Base-by-base conservation (phyloP, 495 filamentous ascomycete species). In the Patellaria atrata region DNA sequence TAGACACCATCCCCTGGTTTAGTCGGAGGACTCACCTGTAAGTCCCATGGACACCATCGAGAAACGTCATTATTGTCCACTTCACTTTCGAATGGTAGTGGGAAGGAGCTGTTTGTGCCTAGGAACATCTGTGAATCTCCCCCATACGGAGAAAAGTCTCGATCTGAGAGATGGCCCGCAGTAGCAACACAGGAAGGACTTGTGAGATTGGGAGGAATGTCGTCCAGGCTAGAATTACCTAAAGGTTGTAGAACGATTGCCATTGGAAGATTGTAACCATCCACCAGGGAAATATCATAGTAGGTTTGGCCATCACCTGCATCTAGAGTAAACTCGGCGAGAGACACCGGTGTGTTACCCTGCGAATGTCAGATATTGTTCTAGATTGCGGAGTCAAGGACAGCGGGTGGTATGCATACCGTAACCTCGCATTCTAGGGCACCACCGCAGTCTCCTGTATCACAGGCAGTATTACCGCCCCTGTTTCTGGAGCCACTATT, bases 251-350 rank as follows among this genome's bases (percentile, higher is more conserved):
- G 34, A 15, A 77, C 58, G 37, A 87, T 73, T 18, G 62, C 75
- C 33, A 87, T 43, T 5, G 78, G 77, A 6, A 86, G 56, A 53
- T 86, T 85, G 64, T 86, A 85, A 25, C 82, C 81, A 52, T 87
- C 81, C 18, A 87, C 81, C 22, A 86, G 67, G 22, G 78, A 82
- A 40, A 87, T 78, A 54, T 87, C 82, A 54, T 84, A 85, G 54
- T 77, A 86, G 3, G 71, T 76, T 48, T 82, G 71, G 9, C 57
- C 61, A 35, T 63, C 60, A 21, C 57, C 53, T n/a, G 61, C 57
- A 23, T 64, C 60, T 24, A 85, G 67, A 31, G 74, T 82, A 51
- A 84, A 81, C 43, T 87, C 81, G 12, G 76, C 78, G 4, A 87
- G 63, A 3, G 77, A 80, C 4, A 67, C 68, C 1, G 81, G 81